Percentiles rank a stretch among this genome's conserved stretches.
Evolutionary conservation across 345 rosid species (phyloP).

Genomic region (Citrus unshiu): DNA sequence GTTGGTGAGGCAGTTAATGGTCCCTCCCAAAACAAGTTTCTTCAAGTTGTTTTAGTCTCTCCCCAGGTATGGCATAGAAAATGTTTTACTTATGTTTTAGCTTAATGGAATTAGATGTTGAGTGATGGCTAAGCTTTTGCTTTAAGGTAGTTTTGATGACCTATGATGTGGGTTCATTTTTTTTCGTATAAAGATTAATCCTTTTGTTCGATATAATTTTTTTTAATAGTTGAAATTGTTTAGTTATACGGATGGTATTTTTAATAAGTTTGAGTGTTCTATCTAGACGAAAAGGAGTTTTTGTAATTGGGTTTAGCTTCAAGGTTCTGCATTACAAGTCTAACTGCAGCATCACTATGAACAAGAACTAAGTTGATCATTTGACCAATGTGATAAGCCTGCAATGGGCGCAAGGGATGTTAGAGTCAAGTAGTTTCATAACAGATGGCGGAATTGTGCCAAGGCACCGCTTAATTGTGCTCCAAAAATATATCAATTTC

Average conservation of each 20-base stretch:
- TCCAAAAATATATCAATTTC: background rate
- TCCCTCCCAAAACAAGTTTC: conserved; percentile 47
- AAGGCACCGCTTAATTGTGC: background rate
- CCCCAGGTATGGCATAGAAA: conserved; percentile 57
- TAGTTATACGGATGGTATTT: background rate
- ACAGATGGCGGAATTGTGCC: background rate
- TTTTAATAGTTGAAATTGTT: background rate
- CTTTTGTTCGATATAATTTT: background rate
- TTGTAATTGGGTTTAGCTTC: background rate
- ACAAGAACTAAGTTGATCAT: background rate
- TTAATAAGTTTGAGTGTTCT: background rate
- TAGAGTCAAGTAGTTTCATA: background rate
- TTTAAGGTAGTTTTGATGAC: background rate
- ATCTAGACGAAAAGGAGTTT: background rate
- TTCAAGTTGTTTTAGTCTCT: conserved; percentile 90
- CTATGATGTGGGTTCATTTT: background rate
- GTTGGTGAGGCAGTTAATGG: conserved; percentile 37
- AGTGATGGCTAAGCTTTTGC: background rate
- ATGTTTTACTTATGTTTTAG: background rate
- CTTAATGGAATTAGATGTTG: background rate
- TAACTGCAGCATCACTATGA: background rate
- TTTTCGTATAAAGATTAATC: background rate
- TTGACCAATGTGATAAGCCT: background rate
- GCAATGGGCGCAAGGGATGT: background rate
- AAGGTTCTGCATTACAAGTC: background rate